A percentile compares a stretch with the other conserved stretches of the same genome.
Conservation (phyloP, 2,329 filamentous ascomycete genomes). For the Capronia coronata region DNA sequence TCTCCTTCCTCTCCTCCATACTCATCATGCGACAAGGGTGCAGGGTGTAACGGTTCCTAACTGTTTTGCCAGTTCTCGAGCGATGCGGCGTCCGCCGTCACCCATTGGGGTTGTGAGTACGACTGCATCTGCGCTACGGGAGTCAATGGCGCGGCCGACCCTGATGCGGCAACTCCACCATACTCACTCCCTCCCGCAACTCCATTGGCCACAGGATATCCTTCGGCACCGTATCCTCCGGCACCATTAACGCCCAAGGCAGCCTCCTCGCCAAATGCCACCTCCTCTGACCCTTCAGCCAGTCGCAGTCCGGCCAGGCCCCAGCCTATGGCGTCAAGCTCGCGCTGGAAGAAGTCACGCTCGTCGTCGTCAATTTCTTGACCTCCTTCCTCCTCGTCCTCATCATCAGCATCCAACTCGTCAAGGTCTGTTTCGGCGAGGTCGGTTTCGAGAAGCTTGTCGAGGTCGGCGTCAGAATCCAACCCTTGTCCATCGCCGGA, state of each 20-base stretch:
- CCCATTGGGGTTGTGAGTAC: slow-evolving; percentile 17
- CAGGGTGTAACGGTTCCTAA: slow-evolving; percentile 11
- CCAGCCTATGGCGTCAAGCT: slow-evolving; percentile 65
- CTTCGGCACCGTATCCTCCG: slow-evolving; percentile 3
- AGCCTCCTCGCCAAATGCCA: slow-evolving; percentile 28
- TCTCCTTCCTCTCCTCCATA: not conserved
- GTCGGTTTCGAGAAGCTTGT: slow-evolving; percentile 2
- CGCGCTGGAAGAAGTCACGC: slow-evolving; percentile 70
- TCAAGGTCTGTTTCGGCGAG: not conserved
- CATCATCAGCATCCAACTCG: slow-evolving; percentile 1
- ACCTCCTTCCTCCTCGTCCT: slow-evolving; percentile 34
- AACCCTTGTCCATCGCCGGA: slow-evolving; percentile 33
- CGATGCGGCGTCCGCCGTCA: slow-evolving; percentile 17
- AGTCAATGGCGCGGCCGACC: slow-evolving; percentile 5
- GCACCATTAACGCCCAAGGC: slow-evolving; percentile 17
- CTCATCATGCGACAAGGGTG: not conserved
- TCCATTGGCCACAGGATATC: slow-evolving; percentile 14
- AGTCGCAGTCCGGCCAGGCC: slow-evolving; percentile 32
- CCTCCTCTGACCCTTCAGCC: slow-evolving; percentile 25
- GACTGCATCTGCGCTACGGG: slow-evolving; percentile 1
- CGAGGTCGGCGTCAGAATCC: slow-evolving; percentile 5
- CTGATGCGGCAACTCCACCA: not conserved
- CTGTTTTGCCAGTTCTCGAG: slow-evolving; percentile 24
- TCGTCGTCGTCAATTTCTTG: slow-evolving; percentile 60
- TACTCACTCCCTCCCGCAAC: not conserved